Evolutionary conservation across 495 filamentous ascomycete genomes (phyloP), one percentile per base, ranked within the genome.

Genomic region (Penicillium verhagenii): DNA sequence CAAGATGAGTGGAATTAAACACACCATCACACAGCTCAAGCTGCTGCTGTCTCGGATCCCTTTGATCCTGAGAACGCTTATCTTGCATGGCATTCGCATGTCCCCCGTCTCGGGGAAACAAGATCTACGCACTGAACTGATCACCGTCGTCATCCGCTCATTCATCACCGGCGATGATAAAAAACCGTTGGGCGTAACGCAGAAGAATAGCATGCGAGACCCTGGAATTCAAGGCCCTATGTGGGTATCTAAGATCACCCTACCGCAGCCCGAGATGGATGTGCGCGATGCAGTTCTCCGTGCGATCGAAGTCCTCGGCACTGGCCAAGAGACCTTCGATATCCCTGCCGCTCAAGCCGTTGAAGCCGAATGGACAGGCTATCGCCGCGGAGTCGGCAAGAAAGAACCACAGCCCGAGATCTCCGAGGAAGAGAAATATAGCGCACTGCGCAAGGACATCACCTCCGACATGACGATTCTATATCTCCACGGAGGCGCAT

Each of bases 401-500:
- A 76, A 84, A 16, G 74, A 77, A 5, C 70, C 71, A 8, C 75
- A 79, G 47, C 84, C 84, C 0, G 73, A 78, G 4, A 76, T 90
- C 25, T 78, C 84, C 1, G 88, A 96, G 59, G 72, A 76, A 47
- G 78, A 86, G 57, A 91, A 90, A 62, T 97, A 91, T 67, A 72
- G 71, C 45, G 77, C 79, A 46, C 65, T 97, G 72, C 86, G 89
- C 75, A 81, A 79, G 59, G 91, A 95, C 39, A 78, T 82, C 23
- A 79, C 68, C 9, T 82, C 75, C 20, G 76, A 82, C n/a, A 80
- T 81, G 29, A 92, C 89, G 0, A 70, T 96, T 1, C 73, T 96
- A 24, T 96, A 91, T 65, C 86, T 96, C 66, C 93, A 97, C 66
- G 93, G 93, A 39, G 93, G 93, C 26, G 91, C 86, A n/a, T 88